Evolutionary conservation across 2,329 filamentous ascomycete species (phyloP), one percentile per base, ranked within the genome.

Genomic region (Colletotrichum sidae): DNA sequence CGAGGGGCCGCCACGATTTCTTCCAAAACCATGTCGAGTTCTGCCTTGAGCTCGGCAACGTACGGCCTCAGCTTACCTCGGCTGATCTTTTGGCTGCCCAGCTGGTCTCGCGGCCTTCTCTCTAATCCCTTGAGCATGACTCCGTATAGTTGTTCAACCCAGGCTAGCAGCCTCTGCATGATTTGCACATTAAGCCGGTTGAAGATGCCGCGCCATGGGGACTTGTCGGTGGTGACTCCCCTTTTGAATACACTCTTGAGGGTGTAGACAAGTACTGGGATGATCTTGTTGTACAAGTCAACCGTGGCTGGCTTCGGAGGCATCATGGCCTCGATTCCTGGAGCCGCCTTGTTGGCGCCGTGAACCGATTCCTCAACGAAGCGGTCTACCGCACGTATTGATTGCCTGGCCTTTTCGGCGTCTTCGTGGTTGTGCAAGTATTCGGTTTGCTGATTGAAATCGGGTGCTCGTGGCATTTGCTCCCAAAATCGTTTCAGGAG

Each of bases 181-280:
- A 67, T 67, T 15, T 67, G 64, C 44, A 67, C 11, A 8, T 25
- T 41, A 12, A n/a, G 25, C n/a, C 59, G 54, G 8, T 60, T 65
- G 41, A 67, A 65, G 12, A 17, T 47, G 25, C 58, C 62, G 8
- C 46, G 33, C 41, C 60, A 65, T 2, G 15, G 33, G 3, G 33
- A 8, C 2, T 38, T 37, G 15, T 50, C 52, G n/a, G 17, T 10
- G 10, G 41, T 37, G 6, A 42, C 13, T n/a, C 64, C 64, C 25
- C 49, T 54, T 4, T n/a, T 35, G 44, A 67, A 67, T 5, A 65
- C 60, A 11, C 15, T 38, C n/a, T 33, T 33, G 15, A 67, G 60
- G 0, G 34, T 65, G 3, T 42, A 7, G 4, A 67, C 44, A 17
- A 67, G 64, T 12, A 55, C 33, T 2, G 64, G 60, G 6, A 65